Evolutionary conservation across 352 stramenopile genomes (phyloP), one percentile per base, ranked within the genome.

Genomic region (Phytophthora crassamura): DNA sequence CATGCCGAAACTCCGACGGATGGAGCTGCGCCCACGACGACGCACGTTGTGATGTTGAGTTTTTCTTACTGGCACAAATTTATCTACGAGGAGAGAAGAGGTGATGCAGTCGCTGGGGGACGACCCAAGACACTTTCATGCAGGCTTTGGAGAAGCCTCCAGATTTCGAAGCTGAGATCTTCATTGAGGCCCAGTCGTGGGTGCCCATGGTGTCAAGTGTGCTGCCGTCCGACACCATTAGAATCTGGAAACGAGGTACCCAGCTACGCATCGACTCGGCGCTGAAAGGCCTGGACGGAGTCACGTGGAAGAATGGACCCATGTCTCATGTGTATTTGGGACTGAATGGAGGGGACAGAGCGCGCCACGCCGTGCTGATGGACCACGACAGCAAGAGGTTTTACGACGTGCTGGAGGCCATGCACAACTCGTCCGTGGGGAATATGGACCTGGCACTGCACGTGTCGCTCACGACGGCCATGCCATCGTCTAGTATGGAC

Each of bases 161-260:
- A 0, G 84, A 94, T 46, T 94, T 94, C 73, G 81, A 90, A 40
- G 81, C 82, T 8, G 86, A 94, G 62, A 88, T 94, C 45, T 90
- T 89, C 36, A 64, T 93, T 30, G 84, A 93, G 49, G 78, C 85
- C 25, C 84, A 88, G 33, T 94, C 86, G 60, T 94, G 86, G 86
- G 80, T 94, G 35, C 86, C 86, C 1, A 80, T 89, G 8, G 84
- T 94, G 20, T 94, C 86, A 16, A 88, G 79, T 67, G 84, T 90
- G 30, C 63, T 94, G 46, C 86, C 86, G 8, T 92, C 84, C 5
- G 83, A 94, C 60, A 90, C 80, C 30, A 80, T 92, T 45, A 78
- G 70, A 20, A 79, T 94, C 46, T 82, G 62, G 68, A 94, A 94
- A 74, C 78, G 77, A 30, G 82, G 86, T 20, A 79, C 82, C 35